Evolutionary conservation across 2,329 filamentous ascomycete genomes (phyloP).

Genomic region (Teratosphaeria viscida): DNA sequence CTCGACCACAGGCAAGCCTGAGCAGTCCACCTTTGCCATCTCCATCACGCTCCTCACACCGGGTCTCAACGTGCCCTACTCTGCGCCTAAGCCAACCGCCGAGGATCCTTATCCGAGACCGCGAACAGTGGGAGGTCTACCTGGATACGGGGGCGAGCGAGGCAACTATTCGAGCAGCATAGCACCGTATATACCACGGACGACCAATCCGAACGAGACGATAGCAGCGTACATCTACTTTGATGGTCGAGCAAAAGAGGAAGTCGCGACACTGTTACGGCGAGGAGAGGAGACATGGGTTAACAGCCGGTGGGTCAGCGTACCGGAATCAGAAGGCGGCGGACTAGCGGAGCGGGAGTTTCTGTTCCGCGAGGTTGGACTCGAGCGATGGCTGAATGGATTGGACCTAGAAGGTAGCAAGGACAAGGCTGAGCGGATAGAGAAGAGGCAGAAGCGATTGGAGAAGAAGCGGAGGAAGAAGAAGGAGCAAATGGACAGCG

Average conservation of each 20-base stretch:
- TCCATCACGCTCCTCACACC: constrained; percentile 92
- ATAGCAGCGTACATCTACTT: constrained; percentile 99
- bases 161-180: constrained; percentile 50
- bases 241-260: constrained; percentile 87
- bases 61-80: constrained; percentile 82
- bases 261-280: constrained; percentile 85
- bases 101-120: constrained; percentile 71
- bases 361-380: constrained; percentile 87
- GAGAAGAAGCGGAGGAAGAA: constrained; percentile 74
- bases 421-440: constrained; percentile 72
- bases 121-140: constrained; percentile 65
- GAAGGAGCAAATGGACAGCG: constrained; percentile 39
- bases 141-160: constrained; percentile 42
- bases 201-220: constrained; percentile 87
- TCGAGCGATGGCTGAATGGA: constrained; percentile 94
- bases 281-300: constrained; percentile 98
- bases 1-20: constrained; percentile 61
- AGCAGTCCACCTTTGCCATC: constrained; percentile 93
- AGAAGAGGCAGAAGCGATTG: constrained; percentile 46
- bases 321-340: constrained; percentile 81
- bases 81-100: constrained; percentile 67
- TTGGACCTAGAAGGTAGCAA: constrained; percentile 75
- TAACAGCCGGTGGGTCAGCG: constrained; percentile 93
- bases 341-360: constrained; percentile 95
- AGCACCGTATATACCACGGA: constrained; percentile 82